Base-by-base conservation (phyloP, 805 yeast genomes). In the Limtongia smithiae region DNA sequence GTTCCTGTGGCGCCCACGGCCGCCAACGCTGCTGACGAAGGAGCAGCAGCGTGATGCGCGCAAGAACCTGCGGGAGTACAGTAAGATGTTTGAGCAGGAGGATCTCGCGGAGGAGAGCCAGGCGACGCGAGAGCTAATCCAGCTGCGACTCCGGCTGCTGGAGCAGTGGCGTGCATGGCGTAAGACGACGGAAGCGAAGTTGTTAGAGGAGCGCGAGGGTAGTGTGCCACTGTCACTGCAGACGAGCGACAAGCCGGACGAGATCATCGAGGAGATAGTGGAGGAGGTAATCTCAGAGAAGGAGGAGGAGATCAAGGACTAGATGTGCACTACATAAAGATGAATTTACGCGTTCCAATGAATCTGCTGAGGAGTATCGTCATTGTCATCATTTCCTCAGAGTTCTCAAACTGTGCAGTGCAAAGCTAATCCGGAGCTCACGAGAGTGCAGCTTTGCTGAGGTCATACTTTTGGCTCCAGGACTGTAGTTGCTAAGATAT, bases 1-100 rank as follows among this genome's bases (percentile, higher is more conserved):
- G 55, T 86, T 91, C 63, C 74, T 80, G 55, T 93, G 99, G 99
- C 85, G 99, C 76, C 97, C 97, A 63, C 83, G 98, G 73, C 98
- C 98, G 44, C 79, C 78, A 17, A 76, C 89, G 1, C 69, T 82
- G 58, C 79, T 93, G 65, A 74, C 82, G 54, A 80, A 82, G 62
- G 83, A 80, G 59, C 94, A 87, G 68, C 80, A 80, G 74, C 87
- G 88, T 83, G 84, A 83, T 77, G 88, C 93, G 56, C 80, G 87
- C 74, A 85, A 86, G 84, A 84, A 84, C 73, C 72, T 91, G 74
- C 80, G 83, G 67, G 91, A 86, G 70, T 87, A 85, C 77, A 76
- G 89, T 61, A 93, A 93, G 36, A 89, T 87, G 71, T 93, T 90
- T 72, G 97, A 91, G 60, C 96, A 89, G 71, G 75, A 78, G 56